phyloP scores from a whole-genome alignment of 2,329 filamentous ascomycete genomes.

The Raffaelea deltoideospora region DNA sequence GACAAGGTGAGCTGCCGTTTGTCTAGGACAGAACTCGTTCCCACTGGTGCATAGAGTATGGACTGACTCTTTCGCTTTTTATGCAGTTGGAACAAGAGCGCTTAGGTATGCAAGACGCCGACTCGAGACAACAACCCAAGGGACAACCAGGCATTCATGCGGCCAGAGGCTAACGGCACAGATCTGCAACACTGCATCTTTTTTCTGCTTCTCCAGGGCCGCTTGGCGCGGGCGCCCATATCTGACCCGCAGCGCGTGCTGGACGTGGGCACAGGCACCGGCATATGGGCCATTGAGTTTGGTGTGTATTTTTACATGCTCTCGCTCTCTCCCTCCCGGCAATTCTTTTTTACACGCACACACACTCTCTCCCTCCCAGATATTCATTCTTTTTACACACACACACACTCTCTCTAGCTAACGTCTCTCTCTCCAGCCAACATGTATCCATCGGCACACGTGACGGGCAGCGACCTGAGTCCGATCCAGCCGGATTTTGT shows the following conservation, averaged over 20 bases:
- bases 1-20: conserved; percentile 5
- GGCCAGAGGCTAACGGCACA: background rate
- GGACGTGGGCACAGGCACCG: conserved; percentile 11
- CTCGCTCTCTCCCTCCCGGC: background rate
- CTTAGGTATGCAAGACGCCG: conserved; percentile 1
- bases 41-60: background rate
- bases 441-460: conserved; percentile 23
- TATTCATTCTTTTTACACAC: too few species aligned
- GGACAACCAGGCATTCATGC: background rate
- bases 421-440: too few species aligned
- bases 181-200: conserved; percentile 8
- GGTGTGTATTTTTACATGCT: conserved; percentile 2
- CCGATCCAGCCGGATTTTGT: conserved; percentile 36
- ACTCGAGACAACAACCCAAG: background rate
- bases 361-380: too few species aligned
- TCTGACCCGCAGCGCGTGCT: conserved; percentile 8
- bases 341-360: too few species aligned
- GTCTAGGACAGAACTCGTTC: background rate
- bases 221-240: conserved; percentile 10
- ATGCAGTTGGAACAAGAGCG: conserved; percentile 8
- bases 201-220: conserved; percentile 7
- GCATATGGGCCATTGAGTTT: conserved; percentile 12
- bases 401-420: too few species aligned
- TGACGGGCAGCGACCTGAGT: conserved; percentile 31
- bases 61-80: background rate